Base-by-base conservation (phyloP, 2,329 filamentous ascomycete genomes). In the Diplodia corticola region DNA sequence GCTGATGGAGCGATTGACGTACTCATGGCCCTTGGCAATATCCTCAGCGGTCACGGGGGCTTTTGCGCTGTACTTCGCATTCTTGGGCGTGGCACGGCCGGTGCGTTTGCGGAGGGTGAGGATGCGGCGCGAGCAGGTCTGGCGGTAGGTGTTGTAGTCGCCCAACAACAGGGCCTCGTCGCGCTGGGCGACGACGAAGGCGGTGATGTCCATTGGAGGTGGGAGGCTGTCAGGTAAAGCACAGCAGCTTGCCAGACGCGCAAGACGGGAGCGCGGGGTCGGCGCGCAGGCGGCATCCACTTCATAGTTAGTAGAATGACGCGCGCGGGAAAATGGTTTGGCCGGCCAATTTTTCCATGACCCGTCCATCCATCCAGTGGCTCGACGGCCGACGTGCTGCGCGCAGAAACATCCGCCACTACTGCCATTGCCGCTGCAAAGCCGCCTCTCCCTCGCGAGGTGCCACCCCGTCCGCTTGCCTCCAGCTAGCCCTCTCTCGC, bases 91-190 rank as follows among this genome's bases (percentile, higher is more conserved):
- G 63, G 90, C 87, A 73, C 93, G 89, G 57, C 90, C 91, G 65
- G 98, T 86, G 81, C 91, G 94, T 83, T 90, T 94, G 76, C 93
- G 90, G 72, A 91, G 85, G 74, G 90, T 92, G 76, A 92, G 89
- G 67, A 99, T 84, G 74, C 91, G 89, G 76, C 92, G 91, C 70
- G 90, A 88, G 60, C 96, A 85, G 76, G 92, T 91, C 57, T 84
- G 83, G 73, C 93, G 90, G 78, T 98, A 98, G 66, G 89, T 89
- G 74, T 87, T 88, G 81, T 97, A 93, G 80, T 97, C 93, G 71
- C 93, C 93, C 70, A 95, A 89, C 33, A 96, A 86, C 61, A 97
- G 89, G 44, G 92, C 92, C 73, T 91, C 87, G 77, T 96, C 91
- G 69, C 95, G 86, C 70, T 90, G 89, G 63, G 88, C 87, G 74